phyloP scores from a whole-genome alignment of 495 filamentous ascomycete species.

The Pyrenula aspistea region DNA sequence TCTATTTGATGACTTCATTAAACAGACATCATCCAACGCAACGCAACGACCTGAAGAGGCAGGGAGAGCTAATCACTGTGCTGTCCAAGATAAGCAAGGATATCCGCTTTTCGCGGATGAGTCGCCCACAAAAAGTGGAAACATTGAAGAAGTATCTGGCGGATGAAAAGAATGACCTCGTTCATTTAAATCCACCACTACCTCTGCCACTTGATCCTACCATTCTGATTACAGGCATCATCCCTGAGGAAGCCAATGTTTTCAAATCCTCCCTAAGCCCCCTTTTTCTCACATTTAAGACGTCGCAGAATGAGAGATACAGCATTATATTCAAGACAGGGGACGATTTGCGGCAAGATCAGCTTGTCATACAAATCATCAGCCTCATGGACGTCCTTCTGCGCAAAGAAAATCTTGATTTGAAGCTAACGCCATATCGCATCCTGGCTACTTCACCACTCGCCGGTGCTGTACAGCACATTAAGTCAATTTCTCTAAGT shows the following conservation, averaged over 20 bases:
- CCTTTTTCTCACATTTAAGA: slow-evolving; percentile 84
- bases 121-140: slow-evolving; percentile 66
- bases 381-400: slow-evolving; percentile 95
- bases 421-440: slow-evolving; percentile 90
- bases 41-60: slow-evolving; percentile 63
- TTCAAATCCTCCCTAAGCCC: slow-evolving; percentile 93
- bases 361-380: slow-evolving; percentile 96
- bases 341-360: slow-evolving; percentile 93
- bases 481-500: slow-evolving; percentile 74
- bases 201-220: slow-evolving; percentile 84
- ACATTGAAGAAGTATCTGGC: slow-evolving; percentile 68
- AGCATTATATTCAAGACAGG: slow-evolving; percentile 95
- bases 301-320: slow-evolving; percentile 61
- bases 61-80: slow-evolving; percentile 81
- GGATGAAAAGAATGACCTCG: slow-evolving; percentile 80
- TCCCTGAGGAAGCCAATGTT: slow-evolving; percentile 75
- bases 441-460: slow-evolving; percentile 86
- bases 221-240: slow-evolving; percentile 62
- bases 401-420: slow-evolving; percentile 91
- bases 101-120: slow-evolving; percentile 69
- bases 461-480: slow-evolving; percentile 85
- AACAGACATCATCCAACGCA: slow-evolving; percentile 46
- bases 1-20: slow-evolving; percentile 86
- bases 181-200: slow-evolving; percentile 71
- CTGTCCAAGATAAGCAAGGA: slow-evolving; percentile 85